These are phyloP conservation scores for Aureobasidium zeae DNA, from an alignment of 2,329 filamentous ascomycete genomes.

Conservation along the genomic window DNA sequence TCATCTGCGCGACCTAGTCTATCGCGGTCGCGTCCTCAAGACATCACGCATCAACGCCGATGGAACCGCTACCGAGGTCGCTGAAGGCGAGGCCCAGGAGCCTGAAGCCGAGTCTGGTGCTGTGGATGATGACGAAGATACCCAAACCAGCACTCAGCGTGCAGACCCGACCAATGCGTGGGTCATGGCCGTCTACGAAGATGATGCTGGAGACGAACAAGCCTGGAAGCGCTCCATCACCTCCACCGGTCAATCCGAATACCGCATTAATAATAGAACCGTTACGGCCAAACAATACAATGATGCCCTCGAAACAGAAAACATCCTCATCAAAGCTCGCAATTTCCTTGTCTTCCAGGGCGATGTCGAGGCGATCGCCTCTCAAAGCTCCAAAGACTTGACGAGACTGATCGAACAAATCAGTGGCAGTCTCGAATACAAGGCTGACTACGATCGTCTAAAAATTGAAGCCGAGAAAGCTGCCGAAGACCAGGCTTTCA, in stretches of 20 bases:
- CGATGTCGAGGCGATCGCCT: slow-evolving; percentile 93
- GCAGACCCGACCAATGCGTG: slow-evolving; percentile 88
- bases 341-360: slow-evolving; percentile 99
- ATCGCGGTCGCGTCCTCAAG: slow-evolving; percentile 86
- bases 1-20: slow-evolving; percentile 88
- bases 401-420: slow-evolving; percentile 95
- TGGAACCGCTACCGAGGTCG: slow-evolving; percentile 55
- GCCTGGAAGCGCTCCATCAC: slow-evolving; percentile 95
- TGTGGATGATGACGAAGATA: slow-evolving; percentile 38
- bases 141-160: slow-evolving; percentile 54
- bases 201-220: slow-evolving; percentile 90
- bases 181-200: slow-evolving; percentile 99
- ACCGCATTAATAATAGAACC: slow-evolving; percentile 86
- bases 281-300: slow-evolving; percentile 92
- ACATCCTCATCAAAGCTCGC: slow-evolving; percentile 93
- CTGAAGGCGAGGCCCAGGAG: slow-evolving; percentile 48
- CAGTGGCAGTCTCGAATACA: slow-evolving; percentile 89
- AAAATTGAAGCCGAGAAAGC: slow-evolving; percentile 80
- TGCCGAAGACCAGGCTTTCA: slow-evolving; percentile 77
- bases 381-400: slow-evolving; percentile 86
- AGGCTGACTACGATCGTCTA: slow-evolving; percentile 84
- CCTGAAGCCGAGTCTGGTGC: slow-evolving; percentile 28
- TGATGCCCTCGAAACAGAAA: slow-evolving; percentile 80
- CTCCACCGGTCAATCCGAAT: slow-evolving; percentile 78
- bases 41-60: slow-evolving; percentile 89